Base-by-base conservation (phyloP, 208 protist species). In the Leishmania tarentolae region DNA sequence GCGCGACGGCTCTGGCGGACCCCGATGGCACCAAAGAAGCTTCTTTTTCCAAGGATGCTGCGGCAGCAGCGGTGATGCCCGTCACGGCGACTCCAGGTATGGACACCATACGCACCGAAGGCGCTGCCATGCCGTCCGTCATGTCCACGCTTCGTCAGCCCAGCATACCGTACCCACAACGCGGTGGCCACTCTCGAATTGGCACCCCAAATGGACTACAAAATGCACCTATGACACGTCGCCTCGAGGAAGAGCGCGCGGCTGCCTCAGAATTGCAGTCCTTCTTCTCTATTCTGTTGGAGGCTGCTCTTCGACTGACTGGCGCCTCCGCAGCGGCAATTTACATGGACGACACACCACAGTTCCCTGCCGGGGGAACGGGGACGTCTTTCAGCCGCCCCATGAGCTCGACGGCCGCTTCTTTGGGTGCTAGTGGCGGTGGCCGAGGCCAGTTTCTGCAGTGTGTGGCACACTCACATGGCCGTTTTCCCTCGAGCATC, bases 231-330 rank as follows among this genome's bases (percentile, higher is more conserved):
- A 81, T 79, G 82, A 71, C 77, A 21, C 82, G 77, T 17, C 71
- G 72, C 7, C 42, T 85, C 24, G 78, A 77, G 28, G 86, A 93
- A 40, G 68, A 83, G 47, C 84, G 82, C 15, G 83, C 71, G 15
- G 87, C 84, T 21, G 85, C 83, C 9, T 78, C 78, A 24, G 76
- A 83, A 56, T 66, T 97, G 44, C 92, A 94, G 76, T 88, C 87
- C 19, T 93, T 89, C 44, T 85, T 97, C 46, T 90, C 87, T 78
- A 44, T 97, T 3, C 81, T 95, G 75, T 84, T 97, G 52, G 91
- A 96, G 56, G 85, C 87, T 3, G 84, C 89, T 6, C 69, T 92
- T 28, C 87, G 86, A 21, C 81, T 86, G 7, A 83, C 86, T 11
- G 89, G 90, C 44, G 92, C 82, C 5, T 89, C 82, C 1, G 86